Percentiles rank a stretch among this genome's conserved stretches.
phyloP scores from a whole-genome alignment of 306 rosid species.

The Datisca glomerata region DNA sequence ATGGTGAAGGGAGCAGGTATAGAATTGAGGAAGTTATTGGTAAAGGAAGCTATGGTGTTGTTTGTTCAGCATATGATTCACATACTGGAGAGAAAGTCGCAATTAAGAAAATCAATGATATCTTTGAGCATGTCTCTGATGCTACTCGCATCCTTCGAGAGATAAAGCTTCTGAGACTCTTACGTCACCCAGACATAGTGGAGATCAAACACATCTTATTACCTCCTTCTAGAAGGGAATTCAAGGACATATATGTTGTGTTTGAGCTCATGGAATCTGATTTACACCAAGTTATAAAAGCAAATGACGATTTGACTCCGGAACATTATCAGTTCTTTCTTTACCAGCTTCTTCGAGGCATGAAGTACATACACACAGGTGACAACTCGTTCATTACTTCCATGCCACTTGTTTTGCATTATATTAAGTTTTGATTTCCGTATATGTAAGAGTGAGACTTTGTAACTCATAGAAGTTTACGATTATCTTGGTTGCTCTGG shows the following conservation, averaged over 20 bases:
- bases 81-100: conserved; percentile 95
- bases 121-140: conserved; percentile 97
- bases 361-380: conserved; percentile 99
- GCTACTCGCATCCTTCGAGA: conserved; percentile 98
- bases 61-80: conserved; percentile 91
- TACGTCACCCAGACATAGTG: conserved; percentile 94
- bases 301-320: conserved; percentile 95
- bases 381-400: conserved; percentile 7
- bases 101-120: conserved; percentile 93
- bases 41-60: conserved; percentile 99
- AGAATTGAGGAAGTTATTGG: conserved; percentile 99
- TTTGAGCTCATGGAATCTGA: conserved; percentile 99
- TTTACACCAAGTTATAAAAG: conserved; percentile 97
- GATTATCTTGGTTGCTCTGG: conserved; percentile 8
- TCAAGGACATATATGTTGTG: conserved; percentile 95
- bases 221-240: conserved; percentile 99
- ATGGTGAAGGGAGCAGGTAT: conserved; percentile 97
- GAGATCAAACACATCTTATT: conserved; percentile 95
- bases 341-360: conserved; percentile 96
- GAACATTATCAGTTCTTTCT: conserved; percentile 98
- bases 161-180: conserved; percentile 94
- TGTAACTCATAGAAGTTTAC: conserved; percentile 12
- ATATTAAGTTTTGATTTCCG: too few relatives aligned
- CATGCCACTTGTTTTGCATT: conserved; percentile 7
- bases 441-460: too few relatives aligned